Percentiles rank a stretch among this genome's conserved stretches.
Evolutionary conservation across 192 early-diverging fungal genomes (phyloP).

Genomic region (Podila epigama): DNA sequence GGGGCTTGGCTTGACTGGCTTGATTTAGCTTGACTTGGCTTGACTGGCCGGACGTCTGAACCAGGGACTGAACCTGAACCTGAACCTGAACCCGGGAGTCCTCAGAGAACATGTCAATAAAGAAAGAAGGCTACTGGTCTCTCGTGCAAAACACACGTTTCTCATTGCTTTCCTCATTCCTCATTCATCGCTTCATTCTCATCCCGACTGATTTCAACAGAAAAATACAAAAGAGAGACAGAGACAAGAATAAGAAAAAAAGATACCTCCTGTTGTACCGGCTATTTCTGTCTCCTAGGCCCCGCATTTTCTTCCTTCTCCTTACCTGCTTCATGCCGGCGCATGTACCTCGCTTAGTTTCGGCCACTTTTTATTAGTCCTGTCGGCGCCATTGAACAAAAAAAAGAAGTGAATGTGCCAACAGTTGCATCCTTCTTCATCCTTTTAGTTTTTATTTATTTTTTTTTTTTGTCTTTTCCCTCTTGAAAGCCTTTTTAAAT

Average conservation of each 20-base stretch:
- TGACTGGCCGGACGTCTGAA: too few relatives aligned
- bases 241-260: background rate
- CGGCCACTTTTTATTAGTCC: background rate
- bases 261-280: background rate
- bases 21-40: too few relatives aligned
- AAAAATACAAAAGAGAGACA: background rate
- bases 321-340: background rate
- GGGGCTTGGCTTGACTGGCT: too few relatives aligned
- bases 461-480: background rate
- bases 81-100: too few relatives aligned
- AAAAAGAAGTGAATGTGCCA: background rate
- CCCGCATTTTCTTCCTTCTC: background rate
- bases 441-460: background rate
- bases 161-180: too few relatives aligned
- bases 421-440: background rate
- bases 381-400: background rate
- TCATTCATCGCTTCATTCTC: background rate
- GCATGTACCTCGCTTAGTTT: background rate
- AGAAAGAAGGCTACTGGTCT: too few relatives aligned
- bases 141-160: too few relatives aligned
- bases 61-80: too few relatives aligned
- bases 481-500: background rate
- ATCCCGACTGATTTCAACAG: background rate
- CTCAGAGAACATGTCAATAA: too few relatives aligned
- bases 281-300: background rate